Conservation (phyloP, 2,329 filamentous ascomycete genomes). For the Monosporascus sp. region DNA sequence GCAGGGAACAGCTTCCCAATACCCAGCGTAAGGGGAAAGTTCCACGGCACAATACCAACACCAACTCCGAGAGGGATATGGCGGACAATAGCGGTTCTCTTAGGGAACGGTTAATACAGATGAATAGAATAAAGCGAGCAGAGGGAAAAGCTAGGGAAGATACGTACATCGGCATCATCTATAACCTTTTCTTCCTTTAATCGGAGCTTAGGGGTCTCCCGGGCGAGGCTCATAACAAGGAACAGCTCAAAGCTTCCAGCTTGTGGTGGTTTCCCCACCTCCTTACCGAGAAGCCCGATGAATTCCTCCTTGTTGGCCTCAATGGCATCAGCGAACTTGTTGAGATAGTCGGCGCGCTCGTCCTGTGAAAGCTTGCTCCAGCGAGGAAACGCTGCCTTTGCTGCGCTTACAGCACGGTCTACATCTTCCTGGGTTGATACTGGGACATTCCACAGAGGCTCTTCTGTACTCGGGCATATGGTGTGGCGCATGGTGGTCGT, state of each 20-base stretch:
- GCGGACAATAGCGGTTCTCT: background rate
- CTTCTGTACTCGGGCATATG: conserved; percentile 42
- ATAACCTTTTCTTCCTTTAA: conserved; percentile 9
- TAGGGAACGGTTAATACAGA: too few species aligned
- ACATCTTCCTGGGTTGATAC: conserved; percentile 40
- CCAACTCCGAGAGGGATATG: conserved; percentile 39
- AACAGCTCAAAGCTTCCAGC: conserved; percentile 8
- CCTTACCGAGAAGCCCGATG: conserved; percentile 6
- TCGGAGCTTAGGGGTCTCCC: conserved; percentile 5
- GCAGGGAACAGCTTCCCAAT: conserved; percentile 42
- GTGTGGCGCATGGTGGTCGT: conserved; percentile 38
- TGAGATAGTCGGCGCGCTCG: conserved; percentile 3
- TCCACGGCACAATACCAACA: conserved; percentile 52
- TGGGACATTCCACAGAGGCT: conserved; percentile 42
- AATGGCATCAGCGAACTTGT: conserved; percentile 1
- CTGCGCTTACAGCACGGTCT: conserved; percentile 40
- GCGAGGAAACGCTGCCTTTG: conserved; percentile 38
- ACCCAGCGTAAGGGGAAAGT: conserved; percentile 39
- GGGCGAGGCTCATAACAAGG: conserved; percentile 5
- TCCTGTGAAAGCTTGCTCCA: conserved; percentile 27
- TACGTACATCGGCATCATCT: conserved; percentile 8
- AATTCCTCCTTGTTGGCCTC: conserved; percentile 9
- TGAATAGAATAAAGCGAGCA: background rate
- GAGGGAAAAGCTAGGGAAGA: background rate
- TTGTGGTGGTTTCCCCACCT: conserved; percentile 10